Evolutionary conservation across 2,329 filamentous ascomycete genomes (phyloP).

Genomic region (Apiospora koreana): DNA sequence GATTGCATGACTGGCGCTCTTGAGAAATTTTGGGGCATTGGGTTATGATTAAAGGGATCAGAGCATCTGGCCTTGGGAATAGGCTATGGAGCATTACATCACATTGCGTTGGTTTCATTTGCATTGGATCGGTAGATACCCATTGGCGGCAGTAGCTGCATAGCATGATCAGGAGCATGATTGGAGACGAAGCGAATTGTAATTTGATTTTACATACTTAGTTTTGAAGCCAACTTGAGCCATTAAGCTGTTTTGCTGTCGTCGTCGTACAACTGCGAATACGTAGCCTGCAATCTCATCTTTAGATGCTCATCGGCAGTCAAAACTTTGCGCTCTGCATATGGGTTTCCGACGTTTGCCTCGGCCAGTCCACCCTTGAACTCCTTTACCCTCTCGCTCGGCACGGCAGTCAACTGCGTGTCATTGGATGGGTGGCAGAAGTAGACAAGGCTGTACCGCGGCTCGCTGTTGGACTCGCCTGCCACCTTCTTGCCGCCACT

Average conservation of each 20-base stretch:
- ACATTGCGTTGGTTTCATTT: background rate
- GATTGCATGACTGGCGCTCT: constrained; percentile 32
- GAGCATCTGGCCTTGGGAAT: constrained; percentile 12
- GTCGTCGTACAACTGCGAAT: constrained; percentile 51
- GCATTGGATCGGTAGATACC: background rate
- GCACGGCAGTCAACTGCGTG: constrained; percentile 57
- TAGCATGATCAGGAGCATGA: background rate
- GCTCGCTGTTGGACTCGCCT: constrained; percentile 50
- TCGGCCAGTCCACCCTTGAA: constrained; percentile 27
- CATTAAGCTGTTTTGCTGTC: background rate
- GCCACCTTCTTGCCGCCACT: constrained; percentile 22
- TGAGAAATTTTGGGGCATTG: constrained; percentile 7
- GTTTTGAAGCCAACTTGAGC: too few relatives aligned
- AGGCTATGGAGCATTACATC: background rate
- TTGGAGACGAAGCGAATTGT: background rate
- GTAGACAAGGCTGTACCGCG: constrained; percentile 67
- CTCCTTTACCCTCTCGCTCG: constrained; percentile 56
- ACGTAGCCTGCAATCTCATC: constrained; percentile 61
- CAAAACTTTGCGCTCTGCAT: constrained; percentile 55
- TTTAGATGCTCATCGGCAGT: constrained; percentile 66
- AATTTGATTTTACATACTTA: too few relatives aligned
- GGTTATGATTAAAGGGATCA: constrained; percentile 7
- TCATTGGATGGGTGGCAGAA: constrained; percentile 65
- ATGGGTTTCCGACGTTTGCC: constrained; percentile 41
- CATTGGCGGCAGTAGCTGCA: background rate